Base-by-base conservation (phyloP, 306 rosid species). In the Albizia julibrissin region DNA sequence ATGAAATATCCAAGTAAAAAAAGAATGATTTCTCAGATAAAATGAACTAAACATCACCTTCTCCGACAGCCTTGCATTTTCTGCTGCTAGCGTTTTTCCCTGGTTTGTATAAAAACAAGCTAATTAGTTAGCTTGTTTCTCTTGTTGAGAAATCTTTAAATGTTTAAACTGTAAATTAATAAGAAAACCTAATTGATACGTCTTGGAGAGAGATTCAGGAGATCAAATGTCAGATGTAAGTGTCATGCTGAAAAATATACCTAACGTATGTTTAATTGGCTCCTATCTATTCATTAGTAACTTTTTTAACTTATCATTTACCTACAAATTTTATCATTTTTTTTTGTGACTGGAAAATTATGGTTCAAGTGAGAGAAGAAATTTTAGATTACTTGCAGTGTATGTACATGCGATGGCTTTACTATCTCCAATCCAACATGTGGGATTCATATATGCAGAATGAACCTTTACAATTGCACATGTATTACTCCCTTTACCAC, bases 31-130 rank as follows among this genome's bases (percentile, higher is more conserved):
- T 65, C 44, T 43, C 62, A 40, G n/a, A 83, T 52, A 71, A 40
- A 16, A 34, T 15, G 29, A 80, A 58, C 42, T 34, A 21, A 69
- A 13, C 64, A 54, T 76, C 84, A 95, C 97, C 97, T 95, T 87
- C 87, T 90, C 93, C 70, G 43, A 31, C 4, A 95, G 90, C 80
- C 78, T 88, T 75, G 81, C 72, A 86, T 91, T 92, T 86, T 95
- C 98, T 77, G 86, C 87, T 54, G 33, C 49, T 43, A 95, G 89
- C 62, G 27, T 9, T 76, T 65, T 93, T 74, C 83, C 98, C 98
- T 95, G 97, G 81, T 80, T 80, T 47, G 56, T 18, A 58, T 37
- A 10, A 44, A 42, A 75, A 67, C 42, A 26, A 84, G 27, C 27
- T 54, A n/a, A 49, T 2, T 13, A 78, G 78, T 29, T 52, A 81